Evolutionary conservation across 2,329 filamentous ascomycete species (phyloP), one percentile per base, ranked within the genome.

Genomic region (Aspergillus texensis): DNA sequence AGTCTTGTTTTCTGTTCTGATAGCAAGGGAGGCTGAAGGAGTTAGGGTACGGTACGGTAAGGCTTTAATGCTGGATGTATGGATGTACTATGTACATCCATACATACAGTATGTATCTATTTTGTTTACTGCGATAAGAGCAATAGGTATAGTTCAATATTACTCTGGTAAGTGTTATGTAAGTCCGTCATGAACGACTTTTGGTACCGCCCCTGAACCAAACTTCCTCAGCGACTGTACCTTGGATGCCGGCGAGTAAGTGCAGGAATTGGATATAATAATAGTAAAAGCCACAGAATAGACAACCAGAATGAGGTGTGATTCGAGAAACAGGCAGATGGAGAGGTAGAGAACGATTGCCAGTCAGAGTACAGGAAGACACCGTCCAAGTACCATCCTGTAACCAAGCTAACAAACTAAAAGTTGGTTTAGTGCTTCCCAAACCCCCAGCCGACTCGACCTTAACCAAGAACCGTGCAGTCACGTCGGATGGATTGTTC

Each of bases 141-240:
- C 39, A 41, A 41, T n/a, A 41, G 39, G 39, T n/a, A 41, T 9
- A 9, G 36, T 10, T 10, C 3, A n/a, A 6, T n/a, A 41, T 9
- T 41, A 41, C 36, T 41, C 28, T 26, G 24, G 24, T 28, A 50
- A 30, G 26, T 55, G 52, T 53, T 39, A 55, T 55, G 52, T 39
- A 55, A 55, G 52, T 55, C 26, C n/a, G 26, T 55, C 30, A 32
- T 5, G 10, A 55, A 54, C 52, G 14, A 34, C 50, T 9, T 55
- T 9, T 41, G 52, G 52, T 36, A 55, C 52, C 32, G 52, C 52
- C 52, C 52, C 52, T 55, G 52, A 55, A 55, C 52, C 52, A 55
- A 55, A 55, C 52, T 39, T 55, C 36, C 32, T 16, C 21, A 24
- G n/a, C 14, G n/a, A 55, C 34, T 16, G 52, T 55, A 36, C 52